Evolutionary conservation across 805 yeast species (phyloP).

Genomic region (Phaffomyces antillensis): DNA sequence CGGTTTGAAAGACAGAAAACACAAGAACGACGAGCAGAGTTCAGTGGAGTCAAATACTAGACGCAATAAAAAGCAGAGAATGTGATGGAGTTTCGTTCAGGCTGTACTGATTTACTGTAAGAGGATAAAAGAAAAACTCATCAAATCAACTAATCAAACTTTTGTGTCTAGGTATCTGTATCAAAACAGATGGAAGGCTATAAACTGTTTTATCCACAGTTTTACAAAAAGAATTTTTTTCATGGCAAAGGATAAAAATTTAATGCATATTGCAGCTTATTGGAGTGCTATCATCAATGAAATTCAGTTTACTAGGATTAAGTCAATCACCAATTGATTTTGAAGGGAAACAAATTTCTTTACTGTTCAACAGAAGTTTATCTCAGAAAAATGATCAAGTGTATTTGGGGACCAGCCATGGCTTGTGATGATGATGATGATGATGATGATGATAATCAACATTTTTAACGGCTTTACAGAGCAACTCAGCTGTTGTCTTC

Average conservation of each 20-base stretch:
- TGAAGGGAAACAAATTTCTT: conserved; percentile 34
- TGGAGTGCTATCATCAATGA: conserved; percentile 5
- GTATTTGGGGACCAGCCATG: conserved; percentile 12
- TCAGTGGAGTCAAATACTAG: neutral
- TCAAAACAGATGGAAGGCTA: conserved; percentile 1
- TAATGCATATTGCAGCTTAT: conserved; percentile 1
- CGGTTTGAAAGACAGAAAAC: neutral
- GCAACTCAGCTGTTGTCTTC: conserved; percentile 25
- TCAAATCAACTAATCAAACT: no score
- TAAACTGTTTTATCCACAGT: neutral
- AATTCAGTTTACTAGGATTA: conserved; percentile 3
- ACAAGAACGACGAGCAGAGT: neutral
- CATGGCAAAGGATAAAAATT: conserved; percentile 5
- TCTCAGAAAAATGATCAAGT: conserved; percentile 1
- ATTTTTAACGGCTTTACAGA: conserved; percentile 27
- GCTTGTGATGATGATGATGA: conserved; percentile 20
- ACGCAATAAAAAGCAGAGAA: neutral
- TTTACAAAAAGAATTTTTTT: conserved; percentile 4
- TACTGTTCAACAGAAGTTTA: conserved; percentile 12
- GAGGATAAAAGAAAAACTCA: neutral
- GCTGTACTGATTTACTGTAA: neutral
- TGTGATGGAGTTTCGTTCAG: neutral
- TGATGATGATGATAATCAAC: conserved; percentile 26
- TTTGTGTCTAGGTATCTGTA: no score
- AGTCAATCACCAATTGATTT: conserved; percentile 15